These are phyloP conservation scores for Backusella parvicylindrica DNA, from an alignment of 192 early-diverging fungal genomes.

Conservation along the genomic window DNA sequence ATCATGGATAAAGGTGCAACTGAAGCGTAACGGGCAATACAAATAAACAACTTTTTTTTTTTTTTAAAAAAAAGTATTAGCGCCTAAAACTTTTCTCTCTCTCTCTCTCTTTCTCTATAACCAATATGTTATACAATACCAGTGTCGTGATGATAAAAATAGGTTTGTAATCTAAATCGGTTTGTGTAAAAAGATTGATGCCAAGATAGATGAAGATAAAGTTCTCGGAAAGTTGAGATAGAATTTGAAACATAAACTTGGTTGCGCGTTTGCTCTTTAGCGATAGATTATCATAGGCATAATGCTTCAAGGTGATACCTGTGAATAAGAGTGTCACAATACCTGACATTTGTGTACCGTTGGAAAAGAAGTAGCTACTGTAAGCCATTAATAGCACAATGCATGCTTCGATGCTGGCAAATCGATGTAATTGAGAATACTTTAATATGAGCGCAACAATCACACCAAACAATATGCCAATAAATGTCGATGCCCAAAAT, in stretches of 20 bases:
- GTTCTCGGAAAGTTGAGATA: slow-evolving; percentile 91
- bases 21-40: slow-evolving; percentile 82
- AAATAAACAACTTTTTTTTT: slow-evolving; percentile 62
- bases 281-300: slow-evolving; percentile 90
- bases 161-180: slow-evolving; percentile 67
- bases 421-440: slow-evolving; percentile 78
- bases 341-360: slow-evolving; percentile 83
- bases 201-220: slow-evolving; percentile 98
- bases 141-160: slow-evolving; percentile 74
- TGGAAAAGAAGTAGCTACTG: slow-evolving; percentile 89
- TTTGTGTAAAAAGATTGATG: slow-evolving; percentile 84
- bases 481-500: slow-evolving; percentile 78
- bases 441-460: slow-evolving; percentile 84
- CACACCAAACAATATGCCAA: slow-evolving; percentile 79
- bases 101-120: background rate
- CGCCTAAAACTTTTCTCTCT: too few relatives aligned
- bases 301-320: slow-evolving; percentile 90
- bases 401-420: slow-evolving; percentile 84
- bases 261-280: slow-evolving; percentile 73
- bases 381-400: slow-evolving; percentile 85
- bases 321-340: slow-evolving; percentile 94
- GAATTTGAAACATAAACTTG: slow-evolving; percentile 88
- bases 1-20: slow-evolving; percentile 80
- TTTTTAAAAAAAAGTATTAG: background rate
- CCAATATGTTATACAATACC: slow-evolving; percentile 35